Base-by-base conservation (phyloP, 2,329 filamentous ascomycete species). In the Venturia effusa region DNA sequence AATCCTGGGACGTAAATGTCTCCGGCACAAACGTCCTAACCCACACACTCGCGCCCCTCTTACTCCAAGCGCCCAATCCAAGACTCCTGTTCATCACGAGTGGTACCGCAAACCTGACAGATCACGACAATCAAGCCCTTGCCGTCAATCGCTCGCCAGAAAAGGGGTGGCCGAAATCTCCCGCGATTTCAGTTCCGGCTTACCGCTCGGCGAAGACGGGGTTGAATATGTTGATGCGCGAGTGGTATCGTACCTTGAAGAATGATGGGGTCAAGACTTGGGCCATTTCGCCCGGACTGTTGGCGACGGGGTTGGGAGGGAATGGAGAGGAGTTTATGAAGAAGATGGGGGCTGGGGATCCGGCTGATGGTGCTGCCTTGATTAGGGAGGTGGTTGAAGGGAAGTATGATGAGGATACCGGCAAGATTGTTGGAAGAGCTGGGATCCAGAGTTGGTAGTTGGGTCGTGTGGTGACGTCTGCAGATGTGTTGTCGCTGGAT, bases 261-360 rank as follows among this genome's bases (percentile, higher is more conserved):
- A 70, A 74, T 5, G 77, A 80, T 65, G 74, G 75, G 0, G 76
- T 81, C 34, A 83, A 82, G 67, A 77, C 81, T 0, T 82, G 77
- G 66, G 71, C 68, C 0, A 74, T 80, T 2, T 74, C 73, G 65
- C 79, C 79, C 0, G 80, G 80, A 0, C 75, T 80, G 62, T 69
- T 81, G 65, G 79, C 77, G 1, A 81, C 79, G 0, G 73, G 73
- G 4, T 65, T 81, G 34, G 74, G 71, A 10, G 75, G 75, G 0
- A 60, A 73, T 61, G 68, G 66, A 0, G 70, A 71, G 59, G 65
- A 61, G n/a, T 34, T n/a, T 3, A 19, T 63, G 45, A 63, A 73
- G 55, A 57, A 67, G 65, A 71, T 75, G 66, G 76, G 77, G 10
- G 76, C 76, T 11, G 65, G 64, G 0, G 73, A 78, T 66, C 70